These are phyloP conservation scores for Cichorium intybus DNA, from an alignment of 140 eudicot genomes.

Conservation along the genomic window DNA sequence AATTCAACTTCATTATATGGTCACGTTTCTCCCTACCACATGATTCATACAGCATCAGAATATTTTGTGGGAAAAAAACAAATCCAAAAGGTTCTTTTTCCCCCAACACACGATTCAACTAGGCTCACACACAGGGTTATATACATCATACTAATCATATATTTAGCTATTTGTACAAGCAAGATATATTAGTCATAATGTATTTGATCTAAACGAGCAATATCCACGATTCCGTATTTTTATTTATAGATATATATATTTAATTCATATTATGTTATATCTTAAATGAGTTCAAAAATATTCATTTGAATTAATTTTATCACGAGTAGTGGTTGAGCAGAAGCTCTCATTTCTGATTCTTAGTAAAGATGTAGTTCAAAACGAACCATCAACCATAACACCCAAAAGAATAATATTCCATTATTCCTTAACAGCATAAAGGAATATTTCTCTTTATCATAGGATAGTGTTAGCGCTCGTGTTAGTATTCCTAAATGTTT, in stretches of 20 bases:
- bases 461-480: too few relatives aligned
- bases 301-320: too few relatives aligned
- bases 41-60: conserved; percentile 5
- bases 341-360: background rate
- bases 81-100: background rate
- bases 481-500: too few relatives aligned
- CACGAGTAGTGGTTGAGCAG: background rate
- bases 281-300: too few relatives aligned
- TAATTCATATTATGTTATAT: background rate
- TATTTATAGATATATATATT: too few relatives aligned
- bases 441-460: too few relatives aligned
- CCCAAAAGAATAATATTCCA: too few relatives aligned
- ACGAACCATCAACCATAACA: background rate
- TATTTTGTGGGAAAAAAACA: background rate
- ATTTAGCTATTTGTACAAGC: background rate
- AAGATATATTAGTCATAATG: background rate
- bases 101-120: background rate
- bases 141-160: too few relatives aligned
- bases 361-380: background rate
- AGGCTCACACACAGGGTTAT: background rate
- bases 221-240: background rate
- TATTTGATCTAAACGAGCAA: background rate
- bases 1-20: background rate
- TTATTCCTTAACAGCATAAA: too few relatives aligned
- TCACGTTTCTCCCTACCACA: conserved; percentile 11